Evolutionary conservation across 2,329 filamentous ascomycete genomes (phyloP).

Genomic region (Aquanectria penicillioides): DNA sequence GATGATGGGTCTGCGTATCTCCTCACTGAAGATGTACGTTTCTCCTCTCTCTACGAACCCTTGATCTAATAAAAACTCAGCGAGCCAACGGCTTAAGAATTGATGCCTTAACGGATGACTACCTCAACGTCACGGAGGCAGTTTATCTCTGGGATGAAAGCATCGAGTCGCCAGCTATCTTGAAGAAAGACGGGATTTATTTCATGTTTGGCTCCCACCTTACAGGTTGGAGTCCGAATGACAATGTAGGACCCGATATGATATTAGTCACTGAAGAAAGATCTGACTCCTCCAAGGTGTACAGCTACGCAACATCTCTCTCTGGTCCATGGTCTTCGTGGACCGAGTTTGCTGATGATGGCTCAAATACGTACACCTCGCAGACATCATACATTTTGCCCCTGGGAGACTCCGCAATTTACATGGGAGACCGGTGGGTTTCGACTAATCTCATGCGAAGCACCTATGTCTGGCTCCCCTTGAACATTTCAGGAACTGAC

Average conservation of each 20-base stretch:
- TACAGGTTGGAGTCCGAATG: constrained; percentile 69
- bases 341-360: constrained; percentile 66
- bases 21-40: constrained; percentile 68
- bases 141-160: constrained; percentile 63
- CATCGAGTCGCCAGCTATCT: constrained; percentile 70
- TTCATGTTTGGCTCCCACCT: constrained; percentile 72
- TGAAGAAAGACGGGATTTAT: constrained; percentile 69
- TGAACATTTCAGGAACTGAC: constrained; percentile 61
- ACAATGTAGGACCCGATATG: constrained; percentile 58
- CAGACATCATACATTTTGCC: constrained; percentile 70
- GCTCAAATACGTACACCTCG: constrained; percentile 66
- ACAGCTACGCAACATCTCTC: constrained; percentile 66
- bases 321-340: constrained; percentile 70
- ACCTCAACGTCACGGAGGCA: constrained; percentile 59
- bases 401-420: constrained; percentile 57
- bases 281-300: constrained; percentile 45
- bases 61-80: constrained; percentile 41
- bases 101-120: constrained; percentile 65
- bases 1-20: constrained; percentile 70
- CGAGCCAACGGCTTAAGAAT: constrained; percentile 68
- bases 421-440: constrained; percentile 75
- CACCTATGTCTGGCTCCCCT: constrained; percentile 73
- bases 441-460: constrained; percentile 66
- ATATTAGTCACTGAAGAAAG: rapidly evolving
- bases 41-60: rapidly evolving